phyloP scores from a whole-genome alignment of 176 grass and related monocot genomes.

The Aegilops tauschii region DNA sequence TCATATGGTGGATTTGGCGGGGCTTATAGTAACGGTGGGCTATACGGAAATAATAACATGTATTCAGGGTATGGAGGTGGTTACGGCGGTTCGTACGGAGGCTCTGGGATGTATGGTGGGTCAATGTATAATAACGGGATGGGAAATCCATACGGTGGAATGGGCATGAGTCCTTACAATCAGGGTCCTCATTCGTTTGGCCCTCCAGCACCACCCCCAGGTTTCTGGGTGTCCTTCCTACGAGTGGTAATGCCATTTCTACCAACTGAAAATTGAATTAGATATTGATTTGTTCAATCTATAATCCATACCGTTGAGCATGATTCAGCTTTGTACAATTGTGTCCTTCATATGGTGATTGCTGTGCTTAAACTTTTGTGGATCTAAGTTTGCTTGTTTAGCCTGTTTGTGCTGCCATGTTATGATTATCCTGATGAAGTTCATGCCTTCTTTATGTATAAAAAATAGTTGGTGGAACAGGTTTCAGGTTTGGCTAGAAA shows the following conservation, averaged over 20 bases:
- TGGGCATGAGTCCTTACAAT: slow-evolving; percentile 65
- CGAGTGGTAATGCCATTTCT: slow-evolving; percentile 57
- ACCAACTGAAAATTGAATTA: background rate
- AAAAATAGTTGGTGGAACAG: background rate
- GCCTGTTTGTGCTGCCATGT: background rate
- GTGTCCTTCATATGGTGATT: background rate
- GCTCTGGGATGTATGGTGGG: slow-evolving; percentile 60
- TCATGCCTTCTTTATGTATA: background rate
- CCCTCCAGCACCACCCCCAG: slow-evolving; percentile 63
- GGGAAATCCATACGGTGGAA: slow-evolving; percentile 54
- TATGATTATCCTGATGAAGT: background rate
- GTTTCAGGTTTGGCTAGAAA: background rate
- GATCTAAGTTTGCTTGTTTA: background rate
- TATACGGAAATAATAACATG: slow-evolving; percentile 80
- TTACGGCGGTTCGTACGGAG: slow-evolving; percentile 32
- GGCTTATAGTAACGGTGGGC: slow-evolving; percentile 14
- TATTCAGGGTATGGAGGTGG: slow-evolving; percentile 57
- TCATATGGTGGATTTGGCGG: slow-evolving; percentile 63
- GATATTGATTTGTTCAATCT: slow-evolving; percentile 14
- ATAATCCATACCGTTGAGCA: background rate
- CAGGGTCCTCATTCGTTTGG: slow-evolving; percentile 72
- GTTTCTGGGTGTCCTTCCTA: slow-evolving; percentile 83
- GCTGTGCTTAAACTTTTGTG: background rate
- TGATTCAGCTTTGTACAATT: background rate
- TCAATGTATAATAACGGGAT: slow-evolving; percentile 38